These are phyloP conservation scores for Xylaria sp. DNA, from an alignment of 2,329 filamentous ascomycete genomes.

Conservation along the genomic window DNA sequence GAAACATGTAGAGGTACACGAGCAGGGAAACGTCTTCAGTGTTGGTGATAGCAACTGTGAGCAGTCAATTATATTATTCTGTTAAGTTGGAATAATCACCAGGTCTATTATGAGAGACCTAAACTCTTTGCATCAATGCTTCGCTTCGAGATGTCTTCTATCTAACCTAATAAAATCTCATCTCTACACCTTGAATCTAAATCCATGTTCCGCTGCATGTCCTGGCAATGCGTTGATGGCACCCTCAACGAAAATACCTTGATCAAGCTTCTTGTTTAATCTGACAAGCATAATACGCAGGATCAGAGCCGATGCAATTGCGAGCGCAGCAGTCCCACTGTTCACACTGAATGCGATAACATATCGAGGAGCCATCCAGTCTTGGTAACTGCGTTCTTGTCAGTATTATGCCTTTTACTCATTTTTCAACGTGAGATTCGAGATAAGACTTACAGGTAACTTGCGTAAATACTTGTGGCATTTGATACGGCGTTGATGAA, in stretches of 20 bases:
- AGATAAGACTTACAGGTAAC: constrained; percentile 36
- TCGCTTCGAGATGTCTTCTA: background rate
- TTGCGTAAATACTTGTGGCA: constrained; percentile 73
- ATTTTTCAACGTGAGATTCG: background rate
- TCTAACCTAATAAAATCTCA: background rate
- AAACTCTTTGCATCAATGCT: background rate
- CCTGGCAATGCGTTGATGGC: constrained; percentile 67
- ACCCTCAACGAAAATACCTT: constrained; percentile 66
- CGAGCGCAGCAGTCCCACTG: constrained; percentile 70
- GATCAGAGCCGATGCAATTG: constrained; percentile 70
- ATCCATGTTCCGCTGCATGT: constrained; percentile 68
- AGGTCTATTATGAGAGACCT: background rate
- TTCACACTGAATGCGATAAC: constrained; percentile 74
- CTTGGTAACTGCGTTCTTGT: constrained; percentile 70
- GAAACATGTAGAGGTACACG: background rate
- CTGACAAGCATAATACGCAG: constrained; percentile 71
- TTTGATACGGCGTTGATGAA: constrained; percentile 81
- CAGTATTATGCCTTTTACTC: constrained; percentile 7
- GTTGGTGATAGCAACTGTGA: background rate
- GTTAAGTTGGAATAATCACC: background rate
- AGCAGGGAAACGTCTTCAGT: too few relatives aligned
- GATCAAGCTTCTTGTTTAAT: constrained; percentile 76
- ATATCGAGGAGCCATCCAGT: constrained; percentile 56
- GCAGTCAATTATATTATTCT: background rate
- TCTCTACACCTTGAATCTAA: constrained; percentile 69